phyloP scores from a whole-genome alignment of 768 basidiomycete genomes.

The Panaeolus papilionaceus region DNA sequence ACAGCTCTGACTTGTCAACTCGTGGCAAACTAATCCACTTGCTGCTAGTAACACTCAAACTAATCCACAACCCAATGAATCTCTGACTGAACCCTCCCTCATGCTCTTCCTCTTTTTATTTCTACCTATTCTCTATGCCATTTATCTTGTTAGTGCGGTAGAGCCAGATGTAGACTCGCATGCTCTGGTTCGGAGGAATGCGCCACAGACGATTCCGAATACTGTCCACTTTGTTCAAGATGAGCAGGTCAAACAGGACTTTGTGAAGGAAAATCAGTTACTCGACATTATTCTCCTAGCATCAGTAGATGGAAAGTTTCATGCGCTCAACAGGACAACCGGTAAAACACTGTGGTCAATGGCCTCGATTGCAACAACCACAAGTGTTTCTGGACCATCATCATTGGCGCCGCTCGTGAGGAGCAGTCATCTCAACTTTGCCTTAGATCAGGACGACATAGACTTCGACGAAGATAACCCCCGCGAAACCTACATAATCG shows the following conservation, averaged over 20 bases:
- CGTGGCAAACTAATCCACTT: constrained; percentile 10
- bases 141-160: background rate
- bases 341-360: constrained; percentile 91
- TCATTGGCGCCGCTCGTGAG: constrained; percentile 76
- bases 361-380: constrained; percentile 59
- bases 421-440: constrained; percentile 64
- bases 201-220: constrained; percentile 15
- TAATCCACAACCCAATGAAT: constrained; percentile 15
- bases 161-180: constrained; percentile 18
- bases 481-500: constrained; percentile 89
- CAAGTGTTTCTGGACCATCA: constrained; percentile 48
- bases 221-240: background rate
- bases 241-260: constrained; percentile 22
- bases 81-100: constrained; percentile 6
- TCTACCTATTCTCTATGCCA: constrained; percentile 16
- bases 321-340: constrained; percentile 88
- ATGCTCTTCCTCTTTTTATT: constrained; percentile 17
- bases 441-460: constrained; percentile 63
- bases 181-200: constrained; percentile 19
- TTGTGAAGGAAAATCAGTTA: constrained; percentile 59
- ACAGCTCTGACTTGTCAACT: constrained; percentile 12
- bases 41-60: background rate
- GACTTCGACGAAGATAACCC: constrained; percentile 39
- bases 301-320: constrained; percentile 93
- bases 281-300: constrained; percentile 89